Evolutionary conservation across 441 rosid species (phyloP).

Genomic region (Erodium texanum): DNA sequence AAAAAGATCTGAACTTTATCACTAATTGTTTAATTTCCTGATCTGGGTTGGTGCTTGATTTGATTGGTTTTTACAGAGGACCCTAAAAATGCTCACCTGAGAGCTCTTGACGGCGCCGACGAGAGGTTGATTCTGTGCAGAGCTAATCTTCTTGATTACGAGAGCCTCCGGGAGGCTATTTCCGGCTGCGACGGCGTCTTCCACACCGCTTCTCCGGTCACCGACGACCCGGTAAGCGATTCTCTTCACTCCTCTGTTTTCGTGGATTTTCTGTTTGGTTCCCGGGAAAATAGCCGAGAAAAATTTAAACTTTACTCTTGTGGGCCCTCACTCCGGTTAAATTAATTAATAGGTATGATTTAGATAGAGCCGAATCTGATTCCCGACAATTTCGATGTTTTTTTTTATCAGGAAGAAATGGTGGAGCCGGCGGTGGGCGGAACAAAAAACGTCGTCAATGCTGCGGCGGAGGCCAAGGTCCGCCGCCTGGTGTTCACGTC

Average conservation of each 20-base stretch:
- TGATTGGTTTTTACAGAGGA: conserved; percentile 32
- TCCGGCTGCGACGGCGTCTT: conserved; percentile 75
- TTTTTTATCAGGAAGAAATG: conserved; percentile 59
- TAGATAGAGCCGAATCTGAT: not conserved
- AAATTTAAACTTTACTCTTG: too few species aligned
- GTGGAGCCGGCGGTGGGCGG: conserved; percentile 88
- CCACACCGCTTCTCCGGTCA: conserved; percentile 81
- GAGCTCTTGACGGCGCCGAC: conserved; percentile 74
- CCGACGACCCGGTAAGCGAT: conserved; percentile 65
- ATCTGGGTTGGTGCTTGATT: not conserved
- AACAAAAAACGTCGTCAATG: conserved; percentile 62
- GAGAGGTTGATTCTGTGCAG: conserved; percentile 61
- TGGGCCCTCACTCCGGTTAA: too few species aligned
- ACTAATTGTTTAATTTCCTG: not conserved
- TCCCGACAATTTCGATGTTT: not conserved
- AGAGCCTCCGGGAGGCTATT: conserved; percentile 52
- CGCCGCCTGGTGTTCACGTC: conserved; percentile 77
- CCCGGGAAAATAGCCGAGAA: conserved; percentile 10
- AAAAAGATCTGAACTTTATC: too few species aligned
- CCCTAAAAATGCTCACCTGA: conserved; percentile 69
- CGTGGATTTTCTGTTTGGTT: conserved; percentile 16
- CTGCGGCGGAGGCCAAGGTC: conserved; percentile 69
- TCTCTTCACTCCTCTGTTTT: not conserved
- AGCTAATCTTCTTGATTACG: conserved; percentile 75
- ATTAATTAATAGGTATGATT: not conserved